Percentiles rank a stretch among this genome's conserved stretches.
Conservation (phyloP, 2,329 filamentous ascomycete genomes). For the Arthrobotrys entomopaga region DNA sequence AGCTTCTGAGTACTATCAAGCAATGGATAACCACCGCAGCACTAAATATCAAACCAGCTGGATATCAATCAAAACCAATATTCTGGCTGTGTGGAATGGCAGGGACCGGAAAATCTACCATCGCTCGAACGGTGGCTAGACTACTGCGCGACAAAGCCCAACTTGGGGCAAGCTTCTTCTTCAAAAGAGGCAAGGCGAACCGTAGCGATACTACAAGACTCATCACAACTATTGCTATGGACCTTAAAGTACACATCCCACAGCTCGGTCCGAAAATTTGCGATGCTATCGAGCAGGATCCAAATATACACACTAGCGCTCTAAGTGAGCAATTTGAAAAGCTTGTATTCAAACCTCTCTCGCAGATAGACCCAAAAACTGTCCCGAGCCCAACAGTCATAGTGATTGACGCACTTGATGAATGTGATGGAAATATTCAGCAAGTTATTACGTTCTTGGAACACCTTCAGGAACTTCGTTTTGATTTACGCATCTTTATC, state of each 20-base stretch:
- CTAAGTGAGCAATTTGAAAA: conserved; percentile 33
- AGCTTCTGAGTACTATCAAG: conserved; percentile 55
- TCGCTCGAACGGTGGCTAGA: conserved; percentile 61
- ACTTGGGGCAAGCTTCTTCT: conserved; percentile 64
- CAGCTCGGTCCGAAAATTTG: conserved; percentile 58
- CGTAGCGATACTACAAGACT: conserved; percentile 61
- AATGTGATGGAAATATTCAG: conserved; percentile 29
- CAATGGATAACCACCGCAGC: conserved; percentile 28
- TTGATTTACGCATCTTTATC: conserved; percentile 26
- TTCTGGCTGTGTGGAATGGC: conserved; percentile 63
- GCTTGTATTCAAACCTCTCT: conserved; percentile 21
- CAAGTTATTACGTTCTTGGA: conserved; percentile 6
- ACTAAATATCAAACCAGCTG: neutral
- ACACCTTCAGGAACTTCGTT: conserved; percentile 12
- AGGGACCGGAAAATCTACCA: conserved; percentile 62
- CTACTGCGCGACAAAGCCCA: conserved; percentile 49
- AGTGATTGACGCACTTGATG: conserved; percentile 44
- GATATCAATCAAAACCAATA: neutral
- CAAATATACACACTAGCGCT: conserved; percentile 25
- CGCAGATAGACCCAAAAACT: neutral
- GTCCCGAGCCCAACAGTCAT: conserved; percentile 6
- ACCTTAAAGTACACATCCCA: conserved; percentile 60
- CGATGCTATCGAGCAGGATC: conserved; percentile 60
- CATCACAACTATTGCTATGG: conserved; percentile 63
- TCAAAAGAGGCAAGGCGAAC: conserved; percentile 64